A percentile compares a stretch with the other conserved stretches of the same genome.
phyloP scores from a whole-genome alignment of 106 monocot genomes.

The Xerophyta viscosa region DNA sequence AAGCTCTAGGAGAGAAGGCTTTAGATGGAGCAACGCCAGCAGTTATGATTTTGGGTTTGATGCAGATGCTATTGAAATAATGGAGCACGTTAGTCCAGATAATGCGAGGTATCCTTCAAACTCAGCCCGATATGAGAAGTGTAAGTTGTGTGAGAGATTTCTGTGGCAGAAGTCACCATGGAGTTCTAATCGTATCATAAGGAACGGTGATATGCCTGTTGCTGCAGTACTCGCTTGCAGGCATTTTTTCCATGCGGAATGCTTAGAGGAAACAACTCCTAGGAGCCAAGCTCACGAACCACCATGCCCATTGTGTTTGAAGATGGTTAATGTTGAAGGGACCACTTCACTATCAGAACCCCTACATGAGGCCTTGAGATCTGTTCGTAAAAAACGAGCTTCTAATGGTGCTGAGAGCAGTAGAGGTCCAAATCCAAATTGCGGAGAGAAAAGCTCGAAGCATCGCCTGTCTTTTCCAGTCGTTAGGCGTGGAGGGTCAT shows the following conservation, averaged over 20 bases:
- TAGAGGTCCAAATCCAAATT: conserved; percentile 9
- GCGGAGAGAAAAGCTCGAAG: conserved; percentile 8
- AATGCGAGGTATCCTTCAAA: conserved; percentile 18
- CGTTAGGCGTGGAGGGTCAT: conserved; percentile 21
- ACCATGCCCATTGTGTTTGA: conserved; percentile 17
- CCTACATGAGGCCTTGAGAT: conserved; percentile 37
- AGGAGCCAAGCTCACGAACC: conserved; percentile 8
- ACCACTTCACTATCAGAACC: conserved; percentile 46
- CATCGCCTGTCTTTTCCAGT: conserved; percentile 17
- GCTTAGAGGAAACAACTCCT: conserved; percentile 24
- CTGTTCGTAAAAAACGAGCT: conserved; percentile 18
- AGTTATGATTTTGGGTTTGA: conserved; percentile 64
- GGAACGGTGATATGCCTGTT: conserved; percentile 60
- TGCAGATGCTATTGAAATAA: conserved; percentile 42
- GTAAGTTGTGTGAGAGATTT: conserved; percentile 53
- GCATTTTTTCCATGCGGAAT: conserved; percentile 87
- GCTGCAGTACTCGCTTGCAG: conserved; percentile 65
- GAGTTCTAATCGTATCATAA: conserved; percentile 62
- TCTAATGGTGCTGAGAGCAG: conserved; percentile 14
- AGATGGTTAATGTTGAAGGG: conserved; percentile 13
- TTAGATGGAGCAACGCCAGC: conserved; percentile 77
- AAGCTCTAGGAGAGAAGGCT: conserved; percentile 63
- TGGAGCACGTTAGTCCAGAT: conserved; percentile 27
- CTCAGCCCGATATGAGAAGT: conserved; percentile 31
- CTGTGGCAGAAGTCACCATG: conserved; percentile 78